Evolutionary conservation across 2,329 filamentous ascomycete species (phyloP).

Genomic region (Ophiobolus disseminans): DNA sequence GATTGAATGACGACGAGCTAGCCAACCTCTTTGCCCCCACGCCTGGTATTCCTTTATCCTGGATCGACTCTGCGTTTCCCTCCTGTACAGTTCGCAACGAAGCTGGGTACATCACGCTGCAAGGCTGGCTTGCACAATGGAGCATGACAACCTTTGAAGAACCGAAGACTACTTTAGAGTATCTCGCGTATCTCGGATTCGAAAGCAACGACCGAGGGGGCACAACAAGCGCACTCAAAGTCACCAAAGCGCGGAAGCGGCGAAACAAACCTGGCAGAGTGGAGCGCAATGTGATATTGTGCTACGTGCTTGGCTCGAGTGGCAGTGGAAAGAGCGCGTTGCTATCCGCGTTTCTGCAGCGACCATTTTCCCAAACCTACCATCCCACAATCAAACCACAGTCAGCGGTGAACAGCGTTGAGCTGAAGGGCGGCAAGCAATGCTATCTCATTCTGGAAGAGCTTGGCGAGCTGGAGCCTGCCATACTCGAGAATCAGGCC

Average conservation of each 20-base stretch:
- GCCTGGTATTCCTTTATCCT: constrained; percentile 84
- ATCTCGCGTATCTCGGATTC: constrained; percentile 94
- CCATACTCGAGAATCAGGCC: constrained; percentile 87
- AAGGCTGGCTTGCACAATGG: constrained; percentile 98
- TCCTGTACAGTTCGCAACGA: constrained; percentile 95
- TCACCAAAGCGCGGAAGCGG: constrained; percentile 90
- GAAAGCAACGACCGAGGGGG: constrained; percentile 77
- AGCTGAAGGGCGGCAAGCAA: constrained; percentile 93
- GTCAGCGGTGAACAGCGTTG: constrained; percentile 93
- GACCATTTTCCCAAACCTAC: constrained; percentile 83
- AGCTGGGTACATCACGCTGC: constrained; percentile 90
- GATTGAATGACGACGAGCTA: constrained; percentile 84
- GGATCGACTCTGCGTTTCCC: constrained; percentile 88
- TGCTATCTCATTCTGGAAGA: constrained; percentile 96
- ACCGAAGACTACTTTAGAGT: constrained; percentile 92
- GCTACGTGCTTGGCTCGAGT: constrained; percentile 86
- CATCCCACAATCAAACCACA: constrained; percentile 94
- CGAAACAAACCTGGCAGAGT: constrained; percentile 82
- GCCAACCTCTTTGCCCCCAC: constrained; percentile 90
- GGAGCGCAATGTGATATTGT: constrained; percentile 91
- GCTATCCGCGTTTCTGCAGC: constrained; percentile 87
- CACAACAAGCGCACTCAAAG: constrained; percentile 84
- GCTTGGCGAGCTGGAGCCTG: constrained; percentile 92
- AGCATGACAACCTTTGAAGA: constrained; percentile 99
- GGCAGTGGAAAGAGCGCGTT: constrained; percentile 90